A percentile compares a stretch with the other conserved stretches of the same genome.
Evolutionary conservation across 2,329 filamentous ascomycete species (phyloP).

Genomic region (Curvularia eragrostidis): DNA sequence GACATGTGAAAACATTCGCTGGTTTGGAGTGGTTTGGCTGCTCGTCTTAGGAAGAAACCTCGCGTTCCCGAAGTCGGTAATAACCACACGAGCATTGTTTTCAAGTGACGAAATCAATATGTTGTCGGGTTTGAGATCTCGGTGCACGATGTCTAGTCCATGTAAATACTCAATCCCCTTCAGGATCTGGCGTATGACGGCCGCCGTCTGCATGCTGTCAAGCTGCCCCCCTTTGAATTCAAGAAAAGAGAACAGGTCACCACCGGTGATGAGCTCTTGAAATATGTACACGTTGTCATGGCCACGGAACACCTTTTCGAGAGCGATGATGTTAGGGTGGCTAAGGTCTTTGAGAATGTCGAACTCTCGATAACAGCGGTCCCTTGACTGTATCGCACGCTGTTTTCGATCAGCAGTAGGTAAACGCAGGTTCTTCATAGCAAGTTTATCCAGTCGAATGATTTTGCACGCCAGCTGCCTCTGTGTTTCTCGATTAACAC

Average conservation of each 20-base stretch:
- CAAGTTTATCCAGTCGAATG: slow-evolving; percentile 55
- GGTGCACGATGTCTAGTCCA: slow-evolving; percentile 61
- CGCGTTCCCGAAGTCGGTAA: slow-evolving; percentile 68
- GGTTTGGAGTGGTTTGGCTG: slow-evolving; percentile 15
- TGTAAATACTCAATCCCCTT: slow-evolving; percentile 67
- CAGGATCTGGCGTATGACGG: slow-evolving; percentile 63
- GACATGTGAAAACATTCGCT: slow-evolving; percentile 61
- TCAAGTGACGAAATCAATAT: slow-evolving; percentile 64
- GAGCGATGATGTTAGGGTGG: slow-evolving; percentile 66
- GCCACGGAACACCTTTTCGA: slow-evolving; percentile 64
- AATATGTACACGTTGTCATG: slow-evolving; percentile 65
- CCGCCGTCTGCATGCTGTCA: slow-evolving; percentile 58
- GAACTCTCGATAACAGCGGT: slow-evolving; percentile 51
- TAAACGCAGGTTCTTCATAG: slow-evolving; percentile 12
- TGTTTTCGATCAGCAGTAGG: slow-evolving; percentile 9
- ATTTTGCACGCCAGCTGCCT: slow-evolving; percentile 74
- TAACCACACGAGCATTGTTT: slow-evolving; percentile 59
- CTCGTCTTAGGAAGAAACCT: slow-evolving; percentile 45
- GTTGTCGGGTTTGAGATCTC: slow-evolving; percentile 70
- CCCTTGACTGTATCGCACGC: slow-evolving; percentile 9
- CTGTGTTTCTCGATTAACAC: slow-evolving; percentile 58
- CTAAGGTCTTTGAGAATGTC: slow-evolving; percentile 59
- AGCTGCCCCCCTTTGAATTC: slow-evolving; percentile 58
- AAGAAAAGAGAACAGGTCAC: slow-evolving; percentile 67
- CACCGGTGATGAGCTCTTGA: slow-evolving; percentile 65